Evolutionary conservation across 306 rosid genomes (phyloP), one percentile per base, ranked within the genome.

Genomic region (Castanospermum australe): DNA sequence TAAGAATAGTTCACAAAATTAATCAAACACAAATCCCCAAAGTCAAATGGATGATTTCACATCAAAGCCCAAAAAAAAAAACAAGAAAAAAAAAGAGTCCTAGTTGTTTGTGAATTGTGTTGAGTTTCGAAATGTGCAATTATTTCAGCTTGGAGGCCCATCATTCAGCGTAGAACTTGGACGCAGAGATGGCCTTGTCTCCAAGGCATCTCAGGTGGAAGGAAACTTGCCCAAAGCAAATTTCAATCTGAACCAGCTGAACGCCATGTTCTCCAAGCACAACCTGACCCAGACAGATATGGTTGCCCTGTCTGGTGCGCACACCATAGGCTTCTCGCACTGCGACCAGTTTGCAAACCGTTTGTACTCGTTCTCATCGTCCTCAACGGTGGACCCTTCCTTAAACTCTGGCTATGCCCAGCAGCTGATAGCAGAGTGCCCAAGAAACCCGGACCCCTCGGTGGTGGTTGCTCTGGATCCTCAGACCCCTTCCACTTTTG

Each of bases 271-370:
- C 63, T 24, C 85, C 9, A 32, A 38, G 9, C 80, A 92, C 82
- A 61, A 56, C 35, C 86, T 94, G 0, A 79, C 32, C 60, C 97
- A 87, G 83, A 57, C 68, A 1, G 97, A 92, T 55, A 87, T 92
- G 89, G 84, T 94, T 2, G 97, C 98, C 0, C 83, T 94, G 21
- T 94, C 98, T 0, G 98, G 98, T 52, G 98, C 93, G 0, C 98
- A 94, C 85, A 94, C 97, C 0, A 0, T 94, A 0, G 97, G 97
- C 0, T 84, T 92, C 80, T 90, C 98, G 0, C 94, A 90, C 63
- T 94, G 97, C 75, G 4, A 67, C 75, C 84, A 87, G 47, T 89
- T 94, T 36, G 9, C 86, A 6, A 59, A 81, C 30, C 90, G 97
- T 0, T 41, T 94, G 10, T 90, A 88, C 83, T 80, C 80, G 0